Percentiles rank a stretch among this genome's conserved stretches.
These are phyloP conservation scores for Xanthoconium purpureum DNA, from an alignment of 768 basidiomycete genomes.

Conservation along the genomic window DNA sequence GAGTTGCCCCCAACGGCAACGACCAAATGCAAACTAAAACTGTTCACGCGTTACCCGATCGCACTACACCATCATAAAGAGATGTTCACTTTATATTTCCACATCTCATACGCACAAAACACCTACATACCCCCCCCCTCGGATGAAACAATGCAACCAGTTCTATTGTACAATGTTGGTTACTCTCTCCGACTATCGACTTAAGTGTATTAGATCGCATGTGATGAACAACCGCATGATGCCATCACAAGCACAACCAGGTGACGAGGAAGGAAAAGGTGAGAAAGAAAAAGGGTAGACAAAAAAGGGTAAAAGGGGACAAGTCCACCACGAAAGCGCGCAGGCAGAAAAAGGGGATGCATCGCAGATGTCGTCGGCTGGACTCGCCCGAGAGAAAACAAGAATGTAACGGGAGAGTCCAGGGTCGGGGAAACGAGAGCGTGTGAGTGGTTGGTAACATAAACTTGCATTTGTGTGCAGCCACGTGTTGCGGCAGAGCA, in stretches of 20 bases:
- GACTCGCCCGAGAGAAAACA: not conserved
- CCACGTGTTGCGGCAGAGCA: not conserved
- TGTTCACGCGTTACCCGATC: no score
- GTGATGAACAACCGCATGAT: not conserved
- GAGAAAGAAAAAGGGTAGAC: not conserved
- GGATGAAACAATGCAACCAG: not conserved
- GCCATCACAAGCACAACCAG: not conserved
- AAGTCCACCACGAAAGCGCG: not conserved
- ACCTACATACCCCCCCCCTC: not conserved
- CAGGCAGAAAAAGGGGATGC: no score
- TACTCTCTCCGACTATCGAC: not conserved
- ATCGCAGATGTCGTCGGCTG: not conserved
- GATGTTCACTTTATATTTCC: not conserved
- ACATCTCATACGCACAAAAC: not conserved
- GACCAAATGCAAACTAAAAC: no score
- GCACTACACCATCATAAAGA: no score
- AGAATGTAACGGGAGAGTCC: not conserved
- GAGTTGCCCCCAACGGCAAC: no score
- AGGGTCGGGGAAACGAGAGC: not conserved
- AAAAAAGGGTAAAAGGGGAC: not conserved
- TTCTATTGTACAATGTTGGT: not conserved
- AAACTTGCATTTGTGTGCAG: not conserved
- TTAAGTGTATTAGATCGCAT: not conserved
- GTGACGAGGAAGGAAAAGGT: not conserved
- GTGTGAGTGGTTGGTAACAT: not conserved